These are phyloP conservation scores for Phaeosphaeria sp. DNA, from an alignment of 2,329 filamentous ascomycete genomes.

Conservation along the genomic window DNA sequence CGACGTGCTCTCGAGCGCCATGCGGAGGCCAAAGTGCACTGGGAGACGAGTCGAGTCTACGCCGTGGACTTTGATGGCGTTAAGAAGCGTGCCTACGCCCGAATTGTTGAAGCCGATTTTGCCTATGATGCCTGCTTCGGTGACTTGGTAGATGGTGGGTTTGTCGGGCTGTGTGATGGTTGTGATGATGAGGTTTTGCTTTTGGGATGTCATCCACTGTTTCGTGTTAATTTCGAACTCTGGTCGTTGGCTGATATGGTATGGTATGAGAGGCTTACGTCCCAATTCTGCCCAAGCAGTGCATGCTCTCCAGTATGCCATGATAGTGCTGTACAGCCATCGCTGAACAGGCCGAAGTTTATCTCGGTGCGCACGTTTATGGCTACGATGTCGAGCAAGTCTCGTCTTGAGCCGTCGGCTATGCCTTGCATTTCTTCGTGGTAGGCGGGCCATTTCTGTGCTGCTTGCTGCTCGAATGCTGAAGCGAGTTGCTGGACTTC, in stretches of 20 bases:
- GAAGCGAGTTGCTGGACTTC: constrained; percentile 55
- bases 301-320: constrained; percentile 50
- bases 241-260: neutral
- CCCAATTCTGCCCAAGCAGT: constrained; percentile 66
- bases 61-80: constrained; percentile 66
- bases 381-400: constrained; percentile 62
- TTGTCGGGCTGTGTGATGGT: constrained; percentile 54
- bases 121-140: constrained; percentile 67
- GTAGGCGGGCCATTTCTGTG: constrained; percentile 51
- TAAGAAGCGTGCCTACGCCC: constrained; percentile 67
- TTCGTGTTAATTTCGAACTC: neutral
- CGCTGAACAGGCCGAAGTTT: constrained; percentile 63
- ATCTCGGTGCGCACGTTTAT: constrained; percentile 67
- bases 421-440: constrained; percentile 59
- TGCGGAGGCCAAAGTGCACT: constrained; percentile 66
- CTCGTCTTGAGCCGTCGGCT: constrained; percentile 57
- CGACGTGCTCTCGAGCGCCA: constrained; percentile 60
- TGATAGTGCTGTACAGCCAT: constrained; percentile 64
- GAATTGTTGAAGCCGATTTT: constrained; percentile 70
- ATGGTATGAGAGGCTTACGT: constrained; percentile 42
- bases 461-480: constrained; percentile 56
- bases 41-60: constrained; percentile 61
- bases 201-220: constrained; percentile 61
- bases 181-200: constrained; percentile 57
- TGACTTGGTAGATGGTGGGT: constrained; percentile 63